These are phyloP conservation scores for Podospora australis DNA, from an alignment of 495 filamentous ascomycete genomes.

Conservation along the genomic window DNA sequence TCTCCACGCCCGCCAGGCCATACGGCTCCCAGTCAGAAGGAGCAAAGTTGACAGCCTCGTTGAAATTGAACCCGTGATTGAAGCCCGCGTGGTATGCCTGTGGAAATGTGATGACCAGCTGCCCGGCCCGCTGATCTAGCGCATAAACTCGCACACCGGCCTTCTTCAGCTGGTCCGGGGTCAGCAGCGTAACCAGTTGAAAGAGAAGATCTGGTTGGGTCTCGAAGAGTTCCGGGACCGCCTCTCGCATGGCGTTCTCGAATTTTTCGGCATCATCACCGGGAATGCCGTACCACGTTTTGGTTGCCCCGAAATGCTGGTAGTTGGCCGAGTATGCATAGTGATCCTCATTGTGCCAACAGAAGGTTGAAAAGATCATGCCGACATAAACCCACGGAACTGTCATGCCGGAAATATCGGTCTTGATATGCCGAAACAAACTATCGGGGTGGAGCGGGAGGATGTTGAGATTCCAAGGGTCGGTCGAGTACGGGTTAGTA, in stretches of 20 bases:
- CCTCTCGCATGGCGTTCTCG: conserved; percentile 88
- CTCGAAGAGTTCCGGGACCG: conserved; percentile 93
- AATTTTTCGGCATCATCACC: conserved; percentile 90
- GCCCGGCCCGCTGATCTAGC: conserved; percentile 87
- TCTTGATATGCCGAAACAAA: conserved; percentile 93
- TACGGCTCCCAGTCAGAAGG: conserved; percentile 95
- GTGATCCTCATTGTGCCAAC: conserved; percentile 99
- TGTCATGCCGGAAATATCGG: conserved; percentile 99
- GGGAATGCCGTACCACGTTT: conserved; percentile 99
- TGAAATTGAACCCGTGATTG: conserved; percentile 98
- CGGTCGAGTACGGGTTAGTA: conserved; percentile 71
- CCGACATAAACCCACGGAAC: conserved; percentile 99
- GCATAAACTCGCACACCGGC: conserved; percentile 91
- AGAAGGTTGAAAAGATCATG: conserved; percentile 99
- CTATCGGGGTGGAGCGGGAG: conserved; percentile 87
- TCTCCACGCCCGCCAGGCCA: conserved; percentile 78
- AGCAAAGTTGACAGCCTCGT: conserved; percentile 98
- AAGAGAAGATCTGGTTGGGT: conserved; percentile 95
- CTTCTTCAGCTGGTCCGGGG: conserved; percentile 90
- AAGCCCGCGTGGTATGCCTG: conserved; percentile 90
- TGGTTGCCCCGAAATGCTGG: conserved; percentile 96
- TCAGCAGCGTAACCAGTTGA: conserved; percentile 90
- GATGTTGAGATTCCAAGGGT: conserved; percentile 96
- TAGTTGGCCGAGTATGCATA: conserved; percentile 98
- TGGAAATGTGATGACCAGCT: conserved; percentile 93